Conservation (phyloP, 2,329 filamentous ascomycete species). For the Ophiognomonia clavigignenti-juglandacearum region DNA sequence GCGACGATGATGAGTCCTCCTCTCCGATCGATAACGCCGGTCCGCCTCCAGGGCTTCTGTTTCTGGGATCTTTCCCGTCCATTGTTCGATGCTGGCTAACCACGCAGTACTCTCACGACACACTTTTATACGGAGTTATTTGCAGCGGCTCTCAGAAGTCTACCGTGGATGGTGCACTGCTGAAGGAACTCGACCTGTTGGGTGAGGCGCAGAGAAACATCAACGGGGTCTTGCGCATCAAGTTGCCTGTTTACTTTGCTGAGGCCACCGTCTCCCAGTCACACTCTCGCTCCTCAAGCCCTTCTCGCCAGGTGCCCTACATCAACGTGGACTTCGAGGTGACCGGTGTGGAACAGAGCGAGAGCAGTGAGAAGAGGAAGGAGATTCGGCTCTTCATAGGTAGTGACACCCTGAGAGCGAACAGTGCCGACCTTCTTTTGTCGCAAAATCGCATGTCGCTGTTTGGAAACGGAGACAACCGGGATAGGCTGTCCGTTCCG, state of each 20-base stretch:
- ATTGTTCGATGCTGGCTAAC: constrained; percentile 96
- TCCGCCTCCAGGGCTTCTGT: constrained; percentile 77
- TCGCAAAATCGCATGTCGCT: constrained; percentile 87
- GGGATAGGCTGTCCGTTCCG: constrained; percentile 82
- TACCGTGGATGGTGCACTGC: constrained; percentile 68
- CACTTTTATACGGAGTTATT: constrained; percentile 83
- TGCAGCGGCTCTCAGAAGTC: constrained; percentile 91
- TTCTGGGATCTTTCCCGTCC: constrained; percentile 83
- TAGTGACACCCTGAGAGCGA: constrained; percentile 77
- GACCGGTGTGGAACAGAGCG: constrained; percentile 49
- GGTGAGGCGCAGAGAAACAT: constrained; percentile 62
- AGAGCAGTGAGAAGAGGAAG: constrained; percentile 47
- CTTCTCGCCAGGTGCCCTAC: constrained; percentile 75
- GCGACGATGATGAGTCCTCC: constrained; percentile 35
- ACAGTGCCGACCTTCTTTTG: constrained; percentile 86
- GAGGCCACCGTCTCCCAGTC: constrained; percentile 80
- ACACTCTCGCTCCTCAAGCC: constrained; percentile 66
- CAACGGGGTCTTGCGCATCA: constrained; percentile 64
- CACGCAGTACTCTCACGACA: constrained; percentile 81
- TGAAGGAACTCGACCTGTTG: constrained; percentile 68
- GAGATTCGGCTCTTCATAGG: constrained; percentile 83
- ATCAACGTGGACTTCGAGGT: constrained; percentile 77
- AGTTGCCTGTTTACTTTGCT: constrained; percentile 80
- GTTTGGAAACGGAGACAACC: constrained; percentile 67
- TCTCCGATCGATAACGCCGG: constrained; percentile 68